Evolutionary conservation across 2,329 filamentous ascomycete species (phyloP).

Genomic region (Paecilomyces formosus): DNA sequence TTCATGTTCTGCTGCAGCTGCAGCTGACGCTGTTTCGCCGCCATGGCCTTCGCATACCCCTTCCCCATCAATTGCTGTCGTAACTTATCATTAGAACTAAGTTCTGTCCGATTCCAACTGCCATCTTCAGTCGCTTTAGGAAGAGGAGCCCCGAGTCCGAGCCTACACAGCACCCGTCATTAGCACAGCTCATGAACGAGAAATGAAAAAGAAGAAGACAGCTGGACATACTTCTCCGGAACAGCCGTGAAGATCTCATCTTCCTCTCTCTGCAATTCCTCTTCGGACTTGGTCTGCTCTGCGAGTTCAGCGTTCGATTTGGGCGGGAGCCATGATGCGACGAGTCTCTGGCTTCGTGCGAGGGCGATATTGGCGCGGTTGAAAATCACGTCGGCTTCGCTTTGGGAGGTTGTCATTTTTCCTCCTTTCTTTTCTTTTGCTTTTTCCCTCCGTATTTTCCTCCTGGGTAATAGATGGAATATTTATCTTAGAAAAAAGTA

Average conservation of each 20-base stretch:
- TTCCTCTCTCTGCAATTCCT: constrained; percentile 45
- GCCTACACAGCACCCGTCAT: constrained; percentile 19
- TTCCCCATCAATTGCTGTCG: constrained; percentile 39
- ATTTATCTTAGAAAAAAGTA: too few species aligned
- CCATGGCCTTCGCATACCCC: constrained; percentile 31
- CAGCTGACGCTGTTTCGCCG: constrained; percentile 38
- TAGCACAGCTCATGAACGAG: background rate
- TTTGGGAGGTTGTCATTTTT: constrained; percentile 26
- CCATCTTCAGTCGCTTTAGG: constrained; percentile 34
- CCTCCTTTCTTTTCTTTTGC: background rate
- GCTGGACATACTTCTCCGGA: constrained; percentile 44
- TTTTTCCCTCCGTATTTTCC: background rate
- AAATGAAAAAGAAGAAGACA: background rate
- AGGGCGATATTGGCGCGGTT: constrained; percentile 48
- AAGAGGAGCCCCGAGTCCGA: constrained; percentile 42
- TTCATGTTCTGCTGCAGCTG: constrained; percentile 15
- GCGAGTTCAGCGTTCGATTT: constrained; percentile 30
- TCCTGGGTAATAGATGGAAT: too few species aligned
- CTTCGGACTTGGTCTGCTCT: constrained; percentile 32
- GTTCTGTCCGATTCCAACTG: constrained; percentile 31
- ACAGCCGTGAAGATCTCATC: constrained; percentile 47
- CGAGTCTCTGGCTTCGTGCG: constrained; percentile 46
- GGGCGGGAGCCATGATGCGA: constrained; percentile 52
- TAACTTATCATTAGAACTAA: constrained; percentile 37
- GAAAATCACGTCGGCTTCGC: constrained; percentile 47